Conservation (phyloP, 2,329 filamentous ascomycete genomes). For the Exophiala calicioides region DNA sequence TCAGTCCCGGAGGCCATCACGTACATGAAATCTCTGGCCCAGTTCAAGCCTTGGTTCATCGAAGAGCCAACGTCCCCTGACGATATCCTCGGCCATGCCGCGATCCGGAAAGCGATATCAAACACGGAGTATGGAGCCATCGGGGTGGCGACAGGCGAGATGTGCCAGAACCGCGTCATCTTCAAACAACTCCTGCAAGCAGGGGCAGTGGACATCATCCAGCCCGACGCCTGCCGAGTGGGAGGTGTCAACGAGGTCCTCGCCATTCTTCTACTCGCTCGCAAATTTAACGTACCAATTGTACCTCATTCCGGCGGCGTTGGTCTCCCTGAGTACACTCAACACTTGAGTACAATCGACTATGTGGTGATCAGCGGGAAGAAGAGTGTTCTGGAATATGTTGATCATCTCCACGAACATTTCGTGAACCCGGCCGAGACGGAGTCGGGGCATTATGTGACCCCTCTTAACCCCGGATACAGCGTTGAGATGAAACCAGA, state of each 20-base stretch:
- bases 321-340: constrained; percentile 88
- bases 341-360: constrained; percentile 89
- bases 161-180: constrained; percentile 29
- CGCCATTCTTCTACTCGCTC: constrained; percentile 73
- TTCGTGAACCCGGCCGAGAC: constrained; percentile 80
- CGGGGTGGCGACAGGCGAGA: constrained; percentile 30
- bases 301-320: constrained; percentile 90
- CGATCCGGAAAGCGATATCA: constrained; percentile 38
- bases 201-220: constrained; percentile 22
- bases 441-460: constrained; percentile 83
- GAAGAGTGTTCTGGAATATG: constrained; percentile 82
- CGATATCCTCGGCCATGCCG: constrained; percentile 30
- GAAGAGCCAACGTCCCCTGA: constrained; percentile 26
- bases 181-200: constrained; percentile 32
- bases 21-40: constrained; percentile 28
- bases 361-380: constrained; percentile 84
- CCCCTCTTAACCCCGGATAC: constrained; percentile 79
- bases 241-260: constrained; percentile 55
- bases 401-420: constrained; percentile 92
- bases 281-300: constrained; percentile 69
- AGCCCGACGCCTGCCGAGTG: constrained; percentile 27
- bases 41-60: constrained; percentile 52
- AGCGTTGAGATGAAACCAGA: too few species aligned
- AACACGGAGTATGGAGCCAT: constrained; percentile 39
- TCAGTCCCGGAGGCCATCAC: constrained; percentile 28